A percentile compares a stretch with the other conserved stretches of the same genome.
phyloP scores from a whole-genome alignment of 2,329 filamentous ascomycete genomes.

The Pseudogymnoascus sp. region DNA sequence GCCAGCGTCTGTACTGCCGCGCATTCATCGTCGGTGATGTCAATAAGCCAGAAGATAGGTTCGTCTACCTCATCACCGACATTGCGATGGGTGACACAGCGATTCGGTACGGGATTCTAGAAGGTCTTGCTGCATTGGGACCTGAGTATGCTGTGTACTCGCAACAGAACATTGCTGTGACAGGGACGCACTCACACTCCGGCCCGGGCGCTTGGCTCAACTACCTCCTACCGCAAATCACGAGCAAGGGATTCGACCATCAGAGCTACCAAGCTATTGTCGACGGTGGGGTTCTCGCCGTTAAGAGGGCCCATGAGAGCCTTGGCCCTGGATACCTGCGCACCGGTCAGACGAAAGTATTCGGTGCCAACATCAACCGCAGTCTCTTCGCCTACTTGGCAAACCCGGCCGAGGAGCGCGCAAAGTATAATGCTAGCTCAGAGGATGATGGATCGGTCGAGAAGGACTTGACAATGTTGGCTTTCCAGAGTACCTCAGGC shows the following conservation, averaged over 20 bases:
- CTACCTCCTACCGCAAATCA: constrained; percentile 86
- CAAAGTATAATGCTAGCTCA: constrained; percentile 48
- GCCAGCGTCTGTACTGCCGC: constrained; percentile 80
- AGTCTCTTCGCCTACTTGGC: constrained; percentile 81
- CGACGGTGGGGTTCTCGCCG: constrained; percentile 72
- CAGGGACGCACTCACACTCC: constrained; percentile 86
- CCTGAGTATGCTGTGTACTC: constrained; percentile 65
- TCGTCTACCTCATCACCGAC: constrained; percentile 83
- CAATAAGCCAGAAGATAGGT: constrained; percentile 56
- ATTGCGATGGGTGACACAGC: constrained; percentile 84
- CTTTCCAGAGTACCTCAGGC: constrained; percentile 64
- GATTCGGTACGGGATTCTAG: constrained; percentile 74
- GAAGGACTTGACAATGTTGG: constrained; percentile 71
- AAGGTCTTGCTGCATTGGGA: constrained; percentile 62
- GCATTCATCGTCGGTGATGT: constrained; percentile 77
- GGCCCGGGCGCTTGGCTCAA: constrained; percentile 92
- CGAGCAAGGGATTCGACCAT: constrained; percentile 73
- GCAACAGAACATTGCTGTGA: constrained; percentile 76
- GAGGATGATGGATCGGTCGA: constrained; percentile 52
- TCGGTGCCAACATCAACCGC: constrained; percentile 77
- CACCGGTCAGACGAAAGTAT: constrained; percentile 59
- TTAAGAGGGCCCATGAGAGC: constrained; percentile 68
- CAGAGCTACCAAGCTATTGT: constrained; percentile 87
- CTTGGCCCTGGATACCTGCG: constrained; percentile 58
- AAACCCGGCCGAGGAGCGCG: constrained; percentile 70